Base-by-base conservation (phyloP, 2,329 filamentous ascomycete species). In the Alternaria sp. region DNA sequence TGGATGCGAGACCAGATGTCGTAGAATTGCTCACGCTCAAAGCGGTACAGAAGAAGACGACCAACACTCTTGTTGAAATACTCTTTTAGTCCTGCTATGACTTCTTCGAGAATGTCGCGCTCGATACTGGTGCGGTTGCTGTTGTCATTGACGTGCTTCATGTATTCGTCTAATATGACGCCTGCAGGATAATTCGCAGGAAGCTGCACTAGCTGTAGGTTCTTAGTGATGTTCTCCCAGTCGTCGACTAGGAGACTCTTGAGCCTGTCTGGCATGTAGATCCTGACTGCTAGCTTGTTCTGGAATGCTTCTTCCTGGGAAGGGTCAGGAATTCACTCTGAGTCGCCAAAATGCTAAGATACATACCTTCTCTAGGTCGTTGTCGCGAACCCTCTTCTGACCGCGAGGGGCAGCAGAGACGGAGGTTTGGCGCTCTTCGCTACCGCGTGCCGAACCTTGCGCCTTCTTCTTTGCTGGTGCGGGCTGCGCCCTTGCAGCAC, bases 201-300 rank as follows among this genome's bases (percentile, higher is more conserved):
- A 16, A 99, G 84, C 2, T 92, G 89, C 32, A 97, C 92, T 4
- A 98, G 88, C 75, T 94, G 92, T 69, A 93, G 88, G 75, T 96
- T 95, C 81, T 97, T 98, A 57, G 95, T 99, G 63, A 99, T 89
- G 71, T 97, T 96, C 79, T 99, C 95, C 95, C 95, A 99, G 78
- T 99, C 95, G 76, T 99, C 95, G 22, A 99, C 95, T 3, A 99
- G 87, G 64, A 96, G 86, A 16, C 91, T 92, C 82, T 98, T 97
- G 67, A 99, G 85, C 66, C 91, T 88, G 75, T 98, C 95, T 0
- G 95, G 93, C 65, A 98, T 89, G 51, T 89, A 86, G 42, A 99
- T 86, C 70, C 93, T 92, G 72, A 99, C 90, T 18, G 93, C 92
- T 20, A 94, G 94, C 59, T 93, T 89, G 64, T 86, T 85, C 74